Base-by-base conservation (phyloP, 176 grass and related monocot species). In the Saccharum officinarum region DNA sequence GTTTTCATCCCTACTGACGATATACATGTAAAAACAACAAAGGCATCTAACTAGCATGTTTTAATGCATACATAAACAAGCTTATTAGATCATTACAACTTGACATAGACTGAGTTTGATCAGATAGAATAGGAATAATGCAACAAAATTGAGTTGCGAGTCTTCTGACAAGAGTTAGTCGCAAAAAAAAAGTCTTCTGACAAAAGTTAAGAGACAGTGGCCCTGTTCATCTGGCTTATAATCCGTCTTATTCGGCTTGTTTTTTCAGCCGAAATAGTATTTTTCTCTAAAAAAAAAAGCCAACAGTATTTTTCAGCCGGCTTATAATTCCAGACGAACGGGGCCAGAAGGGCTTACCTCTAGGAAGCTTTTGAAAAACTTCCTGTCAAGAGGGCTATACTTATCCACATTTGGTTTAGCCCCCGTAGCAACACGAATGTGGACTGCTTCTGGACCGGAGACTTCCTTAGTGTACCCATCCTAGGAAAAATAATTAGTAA, bases 381-480 rank as follows among this genome's bases (percentile, higher is more conserved):
- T 86, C 82, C 82, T 88, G n/a, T 97, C 68, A 16, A 97, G 54
- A 64, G 75, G 22, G 64, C 84, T 95, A 66, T 66, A 79, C 69
- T 80, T 69, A 88, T 93, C 87, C 28, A 33, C 3, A 26, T 92
- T 93, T 26, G 67, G 20, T 84, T 97, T 97, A 41, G 92, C 92
- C 59, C 77, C 91, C 33, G 73, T 87, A 15, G 92, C 92, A 68
- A 95, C 95, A 57, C 86, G 89, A 66, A 93, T 72, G n/a, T 12
- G 79, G 65, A 90, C 92, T 62, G 84, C 90, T 68, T 91, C 88
- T 36, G 84, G 76, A 63, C 88, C 85, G 10, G 82, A 82, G 0
- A 88, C 76, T 87, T 97, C 95, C 78, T 97, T 97, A 18, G 92
- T 97, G 61, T 93, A 93, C 82, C 92, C 92, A 86, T 97, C 95